Base-by-base conservation (phyloP, 805 yeast genomes). In the Tetrapisispora fleetii region DNA sequence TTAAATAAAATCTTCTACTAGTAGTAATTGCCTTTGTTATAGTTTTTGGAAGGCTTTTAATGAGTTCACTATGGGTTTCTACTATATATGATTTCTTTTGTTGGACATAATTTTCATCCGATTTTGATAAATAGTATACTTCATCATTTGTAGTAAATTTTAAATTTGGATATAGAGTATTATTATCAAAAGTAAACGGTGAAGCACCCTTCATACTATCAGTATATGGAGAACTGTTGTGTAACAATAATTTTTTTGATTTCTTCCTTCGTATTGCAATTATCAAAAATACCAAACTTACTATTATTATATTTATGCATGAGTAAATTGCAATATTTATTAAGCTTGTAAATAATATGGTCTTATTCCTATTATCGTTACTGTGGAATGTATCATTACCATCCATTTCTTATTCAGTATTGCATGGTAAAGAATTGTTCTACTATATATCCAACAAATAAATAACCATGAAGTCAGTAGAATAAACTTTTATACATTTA, bases 131-230 rank as follows among this genome's bases (percentile, higher is more conserved):
- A 38, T 49, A 49, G 18, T 38, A 32, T 14, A 24, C 18, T 10
- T 44, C 40, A 32, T 45, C 39, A 9, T 46, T 42, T 11, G 40
- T 40, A 13, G 42, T 44, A 14, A 40, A 41, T 17, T 46, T 41
- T 3, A 45, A 19, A 16, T 45, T 39, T 7, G 51, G 51, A 22
- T 49, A 49, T 10, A 49, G 40, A 18, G 33, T 45, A 8, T 18
- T 30, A 21, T 49, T 45, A 41, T 46, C 39, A 13, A 49, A 19
- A 27, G 27, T 33, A 4, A 33, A 6, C 7, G 45, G 44, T 4
- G 49, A 42, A 7, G 42, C 28, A 16, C 48, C 48, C 28, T 37
- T 38, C 18, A 37, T 33, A 30, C 43, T 45, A 24, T 36, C 18
- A 11, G 37, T 30, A 18, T 30, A 41, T 11, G 19, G 28, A 3